Percentiles rank a stretch among this genome's conserved stretches.
phyloP scores from a whole-genome alignment of 2,329 filamentous ascomycete genomes.

The Magnaporthiopsis rhizophila region DNA sequence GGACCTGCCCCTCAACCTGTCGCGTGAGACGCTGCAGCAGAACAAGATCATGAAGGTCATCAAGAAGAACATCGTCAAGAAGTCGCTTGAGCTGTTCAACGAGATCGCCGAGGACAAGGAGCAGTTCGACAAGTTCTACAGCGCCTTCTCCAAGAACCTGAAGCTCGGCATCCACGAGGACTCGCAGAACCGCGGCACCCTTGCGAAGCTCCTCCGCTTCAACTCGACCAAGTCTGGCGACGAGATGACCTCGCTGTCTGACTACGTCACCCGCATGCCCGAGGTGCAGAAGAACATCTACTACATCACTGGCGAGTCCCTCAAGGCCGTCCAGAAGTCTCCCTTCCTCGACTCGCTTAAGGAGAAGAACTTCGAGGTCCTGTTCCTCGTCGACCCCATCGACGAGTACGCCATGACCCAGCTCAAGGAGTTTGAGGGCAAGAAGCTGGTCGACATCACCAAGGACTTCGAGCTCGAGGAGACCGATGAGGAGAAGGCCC shows the following conservation, averaged over 20 bases:
- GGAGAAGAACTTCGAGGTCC: slow-evolving; percentile 98
- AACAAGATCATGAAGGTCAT: slow-evolving; percentile 99
- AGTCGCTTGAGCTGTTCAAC: slow-evolving; percentile 97
- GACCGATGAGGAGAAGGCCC: slow-evolving; percentile 97
- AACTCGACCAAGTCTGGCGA: slow-evolving; percentile 98
- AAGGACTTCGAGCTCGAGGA: slow-evolving; percentile 99
- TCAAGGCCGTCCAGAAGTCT: slow-evolving; percentile 96
- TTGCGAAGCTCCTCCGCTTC: slow-evolving; percentile 98
- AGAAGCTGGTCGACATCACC: slow-evolving; percentile 99
- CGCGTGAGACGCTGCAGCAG: slow-evolving; percentile 99
- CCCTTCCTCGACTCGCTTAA: slow-evolving; percentile 98
- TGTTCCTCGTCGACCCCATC: slow-evolving; percentile 99
- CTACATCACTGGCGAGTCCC: slow-evolving; percentile 99
- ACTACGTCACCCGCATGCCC: slow-evolving; percentile 99
- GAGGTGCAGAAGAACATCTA: slow-evolving; percentile 99
- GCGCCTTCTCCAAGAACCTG: slow-evolving; percentile 99
- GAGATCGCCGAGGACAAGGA: slow-evolving; percentile 99
- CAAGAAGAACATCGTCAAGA: slow-evolving; percentile 99
- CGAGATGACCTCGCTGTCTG: slow-evolving; percentile 85
- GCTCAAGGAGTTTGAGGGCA: slow-evolving; percentile 99
- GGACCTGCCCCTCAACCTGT: slow-evolving; percentile 98
- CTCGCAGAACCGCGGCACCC: slow-evolving; percentile 84
- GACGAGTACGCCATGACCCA: slow-evolving; percentile 99
- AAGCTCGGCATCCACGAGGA: slow-evolving; percentile 99
- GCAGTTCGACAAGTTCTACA: slow-evolving; percentile 99